Conservation (phyloP, 73 alveolate genomes). For the Tetrahymena elliotti region DNA sequence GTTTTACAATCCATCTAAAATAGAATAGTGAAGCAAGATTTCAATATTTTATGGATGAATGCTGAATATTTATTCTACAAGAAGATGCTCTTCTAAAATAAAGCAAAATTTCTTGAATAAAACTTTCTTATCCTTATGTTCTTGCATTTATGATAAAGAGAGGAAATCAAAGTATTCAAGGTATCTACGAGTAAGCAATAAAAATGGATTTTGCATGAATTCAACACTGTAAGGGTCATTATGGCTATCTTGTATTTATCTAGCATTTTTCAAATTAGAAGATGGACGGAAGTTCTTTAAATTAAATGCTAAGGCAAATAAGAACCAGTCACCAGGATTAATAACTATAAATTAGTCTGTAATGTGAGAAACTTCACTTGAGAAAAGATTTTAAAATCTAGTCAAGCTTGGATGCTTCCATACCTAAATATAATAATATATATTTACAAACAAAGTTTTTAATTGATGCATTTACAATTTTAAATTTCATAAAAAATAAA, state of each 20-base stretch:
- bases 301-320: not conserved
- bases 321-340: not conserved
- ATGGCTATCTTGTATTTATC: not conserved
- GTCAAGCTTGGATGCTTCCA: not conserved
- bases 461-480: too few relatives aligned
- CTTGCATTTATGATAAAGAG: not conserved
- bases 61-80: not conserved
- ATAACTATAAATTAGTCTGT: not conserved
- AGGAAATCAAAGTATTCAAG: not conserved
- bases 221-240: not conserved
- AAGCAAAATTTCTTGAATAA: not conserved
- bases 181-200: not conserved
- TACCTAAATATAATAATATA: too few relatives aligned
- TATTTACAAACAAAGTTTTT: not conserved
- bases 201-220: not conserved
- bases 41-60: not conserved
- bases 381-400: not conserved
- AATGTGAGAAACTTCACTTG: not conserved
- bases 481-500: too few relatives aligned
- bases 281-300: not conserved
- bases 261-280: not conserved
- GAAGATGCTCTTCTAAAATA: not conserved
- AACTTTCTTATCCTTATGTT: not conserved
- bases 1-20: not conserved
- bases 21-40: not conserved